phyloP scores from a whole-genome alignment of 805 yeast genomes.

The Kluyveromyces siamensis region DNA sequence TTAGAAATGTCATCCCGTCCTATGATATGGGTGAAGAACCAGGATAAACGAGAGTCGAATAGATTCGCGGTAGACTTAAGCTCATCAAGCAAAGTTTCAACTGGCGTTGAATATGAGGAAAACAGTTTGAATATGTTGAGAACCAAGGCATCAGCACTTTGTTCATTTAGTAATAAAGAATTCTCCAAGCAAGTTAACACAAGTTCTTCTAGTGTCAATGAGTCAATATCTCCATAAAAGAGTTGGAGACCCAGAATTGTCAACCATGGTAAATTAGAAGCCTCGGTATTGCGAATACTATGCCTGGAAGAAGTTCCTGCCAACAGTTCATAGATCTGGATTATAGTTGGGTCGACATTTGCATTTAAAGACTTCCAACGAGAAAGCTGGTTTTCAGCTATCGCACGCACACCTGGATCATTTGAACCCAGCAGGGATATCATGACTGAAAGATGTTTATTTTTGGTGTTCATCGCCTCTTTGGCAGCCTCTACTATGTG shows the following conservation, averaged over 20 bases:
- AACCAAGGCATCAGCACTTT: constrained; percentile 13
- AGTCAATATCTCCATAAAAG: constrained; percentile 51
- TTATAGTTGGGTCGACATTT: constrained; percentile 40
- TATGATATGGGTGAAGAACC: constrained; percentile 45
- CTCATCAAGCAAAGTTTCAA: background rate
- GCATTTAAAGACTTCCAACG: constrained; percentile 49
- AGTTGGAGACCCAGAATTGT: constrained; percentile 48
- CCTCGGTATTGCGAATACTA: constrained; percentile 26
- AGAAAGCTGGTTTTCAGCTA: constrained; percentile 54
- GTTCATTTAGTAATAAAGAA: constrained; percentile 3
- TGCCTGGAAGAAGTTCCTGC: constrained; percentile 38
- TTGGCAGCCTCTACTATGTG: constrained; percentile 54
- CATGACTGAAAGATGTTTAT: constrained; percentile 61
- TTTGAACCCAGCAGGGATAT: constrained; percentile 67
- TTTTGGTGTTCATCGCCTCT: constrained; percentile 49
- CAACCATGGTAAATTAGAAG: constrained; percentile 54
- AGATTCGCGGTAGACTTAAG: constrained; percentile 7
- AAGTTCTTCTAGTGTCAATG: constrained; percentile 27
- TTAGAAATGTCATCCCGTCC: constrained; percentile 27
- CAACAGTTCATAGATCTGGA: constrained; percentile 56
- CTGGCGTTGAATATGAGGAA: constrained; percentile 5
- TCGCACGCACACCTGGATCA: constrained; percentile 43
- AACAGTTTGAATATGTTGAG: constrained; percentile 25
- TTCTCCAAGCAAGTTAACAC: constrained; percentile 18
- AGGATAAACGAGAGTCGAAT: constrained; percentile 35